These are phyloP conservation scores for Nemania bipapillata DNA, from an alignment of 2,329 filamentous ascomycete species.

Conservation along the genomic window DNA sequence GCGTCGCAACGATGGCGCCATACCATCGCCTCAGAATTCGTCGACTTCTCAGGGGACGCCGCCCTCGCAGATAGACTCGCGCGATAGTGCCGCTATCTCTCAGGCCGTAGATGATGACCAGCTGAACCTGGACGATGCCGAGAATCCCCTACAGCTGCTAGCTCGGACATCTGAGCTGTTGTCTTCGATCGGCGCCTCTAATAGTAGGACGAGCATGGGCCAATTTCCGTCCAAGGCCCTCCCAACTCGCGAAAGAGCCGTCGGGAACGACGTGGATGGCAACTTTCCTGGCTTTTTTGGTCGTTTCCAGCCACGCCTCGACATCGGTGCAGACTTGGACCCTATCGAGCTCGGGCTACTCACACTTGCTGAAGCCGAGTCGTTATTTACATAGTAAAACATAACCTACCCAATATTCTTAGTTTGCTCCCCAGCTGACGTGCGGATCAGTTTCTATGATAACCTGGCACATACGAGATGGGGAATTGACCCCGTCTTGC, in stretches of 20 bases:
- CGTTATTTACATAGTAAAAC: slow-evolving; percentile 70
- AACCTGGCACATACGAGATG: slow-evolving; percentile 78
- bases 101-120: slow-evolving; percentile 59
- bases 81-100: slow-evolving; percentile 41
- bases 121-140: slow-evolving; percentile 71
- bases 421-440: slow-evolving; percentile 17
- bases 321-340: slow-evolving; percentile 72
- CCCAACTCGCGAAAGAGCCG: slow-evolving; percentile 48
- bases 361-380: slow-evolving; percentile 71
- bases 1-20: slow-evolving; percentile 41
- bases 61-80: slow-evolving; percentile 47
- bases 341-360: slow-evolving; percentile 77
- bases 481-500: slow-evolving; percentile 75
- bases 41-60: slow-evolving; percentile 47
- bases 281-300: slow-evolving; percentile 74
- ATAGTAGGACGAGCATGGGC: slow-evolving; percentile 10
- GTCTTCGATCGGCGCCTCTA: slow-evolving; percentile 50
- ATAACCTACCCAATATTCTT: background rate
- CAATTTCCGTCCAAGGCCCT: slow-evolving; percentile 40
- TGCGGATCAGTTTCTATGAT: slow-evolving; percentile 68
- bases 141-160: slow-evolving; percentile 78
- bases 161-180: slow-evolving; percentile 76
- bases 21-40: slow-evolving; percentile 47
- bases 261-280: slow-evolving; percentile 57
- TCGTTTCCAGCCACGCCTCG: slow-evolving; percentile 70